Evolutionary conservation across 768 basidiomycete species (phyloP), one percentile per base, ranked within the genome.

Genomic region (Dictyophora rubrovolvata): DNA sequence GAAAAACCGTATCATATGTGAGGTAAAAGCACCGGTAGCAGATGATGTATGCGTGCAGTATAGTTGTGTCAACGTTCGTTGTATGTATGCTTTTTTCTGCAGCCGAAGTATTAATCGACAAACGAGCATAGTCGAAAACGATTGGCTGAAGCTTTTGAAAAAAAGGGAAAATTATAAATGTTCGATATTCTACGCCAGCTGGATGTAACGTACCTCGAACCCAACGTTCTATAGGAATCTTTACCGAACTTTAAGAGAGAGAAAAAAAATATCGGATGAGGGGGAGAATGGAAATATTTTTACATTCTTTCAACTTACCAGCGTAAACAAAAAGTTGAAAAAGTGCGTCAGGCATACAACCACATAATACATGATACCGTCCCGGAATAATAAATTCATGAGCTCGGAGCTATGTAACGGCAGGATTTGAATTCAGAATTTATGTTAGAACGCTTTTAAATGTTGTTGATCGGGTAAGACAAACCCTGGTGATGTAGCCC

Each of bases 341-440:
- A 56, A 22, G 21, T 56, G 55, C 20, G 35, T 23, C 55, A 22
- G 17, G 42, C 47, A 47, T 21, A 49, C 48, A 3, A 28, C 55
- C 1, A 56, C 18, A 34, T 56, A 56, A 49, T 56, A 56, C 16
- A 56, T 11, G 23, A n/a, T 23, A 21, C 55, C 46, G 46, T 56
- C 55, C 11, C 37, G 37, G 11, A 48, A 21, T 33, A 23, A 56
- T 21, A 47, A 8, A 7, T 48, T 22, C 42, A 56, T 21, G 5
- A 49, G n/a, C 8, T 20, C 14, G 16, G 5, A n/a, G 21, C 42
- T 48, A 48, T 42, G 8, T 21, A 47, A 9, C 16, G 5, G 33
- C 33, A 56, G 18, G 4, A 23, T 18, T 20, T 23, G 5, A 28
- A 36, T 34, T 2, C 18, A 16, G n/a, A 1, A 23, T 22, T 33